These are phyloP conservation scores for Sphaerobolus stellatus DNA, from an alignment of 1,284 basidiomycete species.

Conservation along the genomic window DNA sequence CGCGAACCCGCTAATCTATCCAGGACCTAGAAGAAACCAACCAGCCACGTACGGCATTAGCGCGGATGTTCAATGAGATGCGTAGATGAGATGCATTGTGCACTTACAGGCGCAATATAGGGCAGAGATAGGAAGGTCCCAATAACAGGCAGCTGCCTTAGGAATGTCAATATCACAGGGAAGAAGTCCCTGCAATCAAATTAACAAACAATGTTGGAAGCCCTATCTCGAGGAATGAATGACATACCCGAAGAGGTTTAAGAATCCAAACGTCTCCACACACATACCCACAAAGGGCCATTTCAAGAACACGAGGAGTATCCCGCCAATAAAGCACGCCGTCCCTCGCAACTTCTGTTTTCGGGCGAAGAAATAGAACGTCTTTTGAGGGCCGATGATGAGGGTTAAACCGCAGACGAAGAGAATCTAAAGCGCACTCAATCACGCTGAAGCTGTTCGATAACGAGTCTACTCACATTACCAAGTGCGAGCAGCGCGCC, in stretches of 20 bases:
- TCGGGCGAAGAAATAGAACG: constrained; percentile 97
- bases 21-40: constrained; percentile 47
- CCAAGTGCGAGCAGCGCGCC: constrained; percentile 95
- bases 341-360: constrained; percentile 97
- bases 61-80: too few relatives aligned
- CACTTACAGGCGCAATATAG: constrained; percentile 60
- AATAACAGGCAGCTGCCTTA: constrained; percentile 92
- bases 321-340: constrained; percentile 86
- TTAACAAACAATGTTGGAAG: not conserved
- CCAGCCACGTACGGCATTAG: not conserved
- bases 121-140: constrained; percentile 87
- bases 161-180: constrained; percentile 95
- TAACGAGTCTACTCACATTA: constrained; percentile 62
- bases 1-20: constrained; percentile 76
- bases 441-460: not conserved
- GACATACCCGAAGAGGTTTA: constrained; percentile 97
- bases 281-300: constrained; percentile 93
- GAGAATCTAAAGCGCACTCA: constrained; percentile 61
- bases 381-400: constrained; percentile 95
- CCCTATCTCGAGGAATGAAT: constrained; percentile 18
- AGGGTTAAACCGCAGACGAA: constrained; percentile 90
- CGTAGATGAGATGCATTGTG: not conserved
- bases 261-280: constrained; percentile 93
- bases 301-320: constrained; percentile 85
- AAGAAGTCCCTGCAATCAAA: constrained; percentile 85